These are phyloP conservation scores for Leptodermis oblonga DNA, from an alignment of 257 asterid genomes.

Conservation along the genomic window DNA sequence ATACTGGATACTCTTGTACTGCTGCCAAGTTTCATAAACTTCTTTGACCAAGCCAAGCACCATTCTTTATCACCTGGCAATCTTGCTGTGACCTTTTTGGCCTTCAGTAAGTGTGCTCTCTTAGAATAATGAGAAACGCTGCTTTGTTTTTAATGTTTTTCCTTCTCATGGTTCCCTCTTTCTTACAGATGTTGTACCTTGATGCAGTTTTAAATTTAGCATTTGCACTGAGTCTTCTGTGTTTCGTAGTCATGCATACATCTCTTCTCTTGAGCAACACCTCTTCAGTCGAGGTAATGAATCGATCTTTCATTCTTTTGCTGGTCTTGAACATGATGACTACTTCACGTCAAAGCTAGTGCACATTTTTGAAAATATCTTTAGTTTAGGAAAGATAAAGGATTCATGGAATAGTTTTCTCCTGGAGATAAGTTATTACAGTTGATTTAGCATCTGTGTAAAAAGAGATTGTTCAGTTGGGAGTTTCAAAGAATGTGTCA, in stretches of 20 bases:
- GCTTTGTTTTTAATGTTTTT: background rate
- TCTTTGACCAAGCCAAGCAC: constrained; percentile 45
- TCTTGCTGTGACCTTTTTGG: constrained; percentile 72
- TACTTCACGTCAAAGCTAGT: background rate
- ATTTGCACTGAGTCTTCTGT: constrained; percentile 77
- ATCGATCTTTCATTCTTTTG: background rate
- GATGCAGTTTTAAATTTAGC: constrained; percentile 94
- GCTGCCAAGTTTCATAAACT: constrained; percentile 69
- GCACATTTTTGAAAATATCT: background rate
- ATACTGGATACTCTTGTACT: constrained; percentile 62
- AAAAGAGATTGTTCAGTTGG: background rate
- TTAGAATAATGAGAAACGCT: constrained; percentile 7
- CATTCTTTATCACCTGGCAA: constrained; percentile 61
- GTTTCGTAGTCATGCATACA: constrained; percentile 72
- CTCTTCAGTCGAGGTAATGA: constrained; percentile 71
- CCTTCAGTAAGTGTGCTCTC: constrained; percentile 55
- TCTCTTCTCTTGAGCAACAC: constrained; percentile 73
- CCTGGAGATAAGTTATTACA: background rate
- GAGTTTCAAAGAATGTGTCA: background rate
- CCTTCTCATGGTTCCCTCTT: constrained; percentile 48
- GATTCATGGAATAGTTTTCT: background rate
- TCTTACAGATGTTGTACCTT: constrained; percentile 70
- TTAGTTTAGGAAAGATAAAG: background rate
- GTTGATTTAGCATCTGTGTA: background rate
- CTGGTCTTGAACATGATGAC: background rate